Conservation (phyloP, 139 green algal genomes). For the Gonium pectorale region DNA sequence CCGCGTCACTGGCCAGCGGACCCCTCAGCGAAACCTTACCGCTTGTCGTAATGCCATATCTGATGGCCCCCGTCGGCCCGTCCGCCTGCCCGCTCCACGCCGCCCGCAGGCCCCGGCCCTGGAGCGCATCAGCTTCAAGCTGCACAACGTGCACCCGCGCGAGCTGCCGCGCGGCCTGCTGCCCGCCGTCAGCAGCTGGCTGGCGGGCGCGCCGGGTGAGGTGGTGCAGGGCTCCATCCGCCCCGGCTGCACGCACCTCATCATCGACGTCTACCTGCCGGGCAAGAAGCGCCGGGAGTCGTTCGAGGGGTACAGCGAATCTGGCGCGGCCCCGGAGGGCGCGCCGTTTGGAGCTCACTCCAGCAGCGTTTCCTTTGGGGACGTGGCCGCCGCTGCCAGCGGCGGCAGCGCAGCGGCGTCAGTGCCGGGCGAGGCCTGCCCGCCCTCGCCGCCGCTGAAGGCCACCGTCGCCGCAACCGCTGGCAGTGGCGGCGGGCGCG, state of each 20-base stretch:
- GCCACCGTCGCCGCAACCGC: neutral
- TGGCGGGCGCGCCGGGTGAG: neutral
- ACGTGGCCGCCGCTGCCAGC: neutral
- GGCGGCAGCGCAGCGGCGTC: neutral
- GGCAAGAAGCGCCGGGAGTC: neutral
- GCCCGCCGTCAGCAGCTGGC: conserved; percentile 22
- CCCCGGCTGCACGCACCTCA: conserved; percentile 35
- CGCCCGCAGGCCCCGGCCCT: conserved; percentile 8
- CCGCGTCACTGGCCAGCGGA: no score
- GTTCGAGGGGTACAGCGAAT: no score
- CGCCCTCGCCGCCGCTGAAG: neutral
- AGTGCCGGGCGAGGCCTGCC: neutral
- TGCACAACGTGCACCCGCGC: conserved; percentile 28
- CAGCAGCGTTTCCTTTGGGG: neutral
- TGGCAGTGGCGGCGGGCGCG: neutral
- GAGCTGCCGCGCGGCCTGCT: conserved; percentile 24
- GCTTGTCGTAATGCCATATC: no score
- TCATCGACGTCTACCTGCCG: conserved; percentile 12
- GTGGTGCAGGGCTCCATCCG: conserved; percentile 33
- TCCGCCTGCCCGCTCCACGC: no score
- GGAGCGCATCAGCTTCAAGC: conserved; percentile 43
- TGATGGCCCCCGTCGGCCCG: no score
- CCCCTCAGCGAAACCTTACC: no score
- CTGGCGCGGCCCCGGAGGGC: no score
- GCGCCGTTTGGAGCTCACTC: no score